Evolutionary conservation across 2,329 filamentous ascomycete genomes (phyloP).

Genomic region (Coniochaeta sp.): DNA sequence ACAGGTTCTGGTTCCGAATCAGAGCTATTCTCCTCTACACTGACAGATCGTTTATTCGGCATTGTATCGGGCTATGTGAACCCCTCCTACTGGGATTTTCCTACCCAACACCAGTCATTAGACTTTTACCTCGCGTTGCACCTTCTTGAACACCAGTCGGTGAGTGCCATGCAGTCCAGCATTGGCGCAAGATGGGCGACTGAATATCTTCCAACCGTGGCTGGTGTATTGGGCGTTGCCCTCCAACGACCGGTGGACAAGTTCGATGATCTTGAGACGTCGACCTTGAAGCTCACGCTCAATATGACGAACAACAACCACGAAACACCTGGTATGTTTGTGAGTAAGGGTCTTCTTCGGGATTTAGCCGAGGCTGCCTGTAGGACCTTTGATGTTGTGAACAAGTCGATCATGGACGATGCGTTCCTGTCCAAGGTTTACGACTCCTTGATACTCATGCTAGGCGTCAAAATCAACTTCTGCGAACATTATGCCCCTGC

Average conservation of each 20-base stretch:
- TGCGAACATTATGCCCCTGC: conserved; percentile 67
- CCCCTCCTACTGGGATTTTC: conserved; percentile 26
- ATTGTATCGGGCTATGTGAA: conserved; percentile 30
- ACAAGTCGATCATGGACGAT: conserved; percentile 38
- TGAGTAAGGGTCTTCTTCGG: conserved; percentile 47
- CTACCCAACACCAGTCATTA: conserved; percentile 22
- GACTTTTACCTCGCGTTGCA: conserved; percentile 37
- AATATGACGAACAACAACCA: conserved; percentile 81
- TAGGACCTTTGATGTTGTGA: conserved; percentile 38
- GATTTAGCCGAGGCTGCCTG: conserved; percentile 42
- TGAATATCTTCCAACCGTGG: conserved; percentile 43
- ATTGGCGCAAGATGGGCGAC: conserved; percentile 36
- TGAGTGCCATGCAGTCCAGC: conserved; percentile 36
- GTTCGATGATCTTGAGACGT: conserved; percentile 31
- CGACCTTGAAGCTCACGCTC: conserved; percentile 64
- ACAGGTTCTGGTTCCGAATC: conserved; percentile 37
- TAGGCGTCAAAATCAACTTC: conserved; percentile 83
- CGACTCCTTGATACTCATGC: conserved; percentile 66
- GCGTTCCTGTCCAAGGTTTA: conserved; percentile 44
- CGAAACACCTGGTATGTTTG: conserved; percentile 60
- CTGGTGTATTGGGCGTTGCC: conserved; percentile 34
- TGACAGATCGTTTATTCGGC: conserved; percentile 40
- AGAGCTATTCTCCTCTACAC: conserved; percentile 38
- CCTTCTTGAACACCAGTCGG: conserved; percentile 46
- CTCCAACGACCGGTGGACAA: conserved; percentile 24